phyloP scores from a whole-genome alignment of 345 rosid genomes.

The Crucihimalaya himalaica region DNA sequence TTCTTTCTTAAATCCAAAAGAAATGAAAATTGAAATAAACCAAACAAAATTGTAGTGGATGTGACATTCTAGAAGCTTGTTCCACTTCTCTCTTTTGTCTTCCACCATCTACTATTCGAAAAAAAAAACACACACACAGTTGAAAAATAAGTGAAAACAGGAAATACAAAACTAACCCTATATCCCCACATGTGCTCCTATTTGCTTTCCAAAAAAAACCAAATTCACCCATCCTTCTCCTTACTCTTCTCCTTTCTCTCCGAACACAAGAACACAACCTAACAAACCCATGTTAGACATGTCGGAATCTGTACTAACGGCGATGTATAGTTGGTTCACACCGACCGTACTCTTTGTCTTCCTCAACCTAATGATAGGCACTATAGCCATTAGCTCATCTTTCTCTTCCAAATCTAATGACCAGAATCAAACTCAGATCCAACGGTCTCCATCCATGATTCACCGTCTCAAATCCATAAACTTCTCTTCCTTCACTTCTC shows the following conservation, averaged over 20 bases:
- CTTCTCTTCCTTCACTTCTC: conserved; percentile 49
- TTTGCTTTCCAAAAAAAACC: not conserved
- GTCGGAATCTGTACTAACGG: conserved; percentile 60
- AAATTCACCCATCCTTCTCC: not conserved
- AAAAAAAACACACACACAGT: not conserved
- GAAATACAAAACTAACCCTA: conserved; percentile 16
- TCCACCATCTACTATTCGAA: conserved; percentile 19
- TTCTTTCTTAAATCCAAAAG: not conserved
- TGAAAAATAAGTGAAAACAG: not conserved
- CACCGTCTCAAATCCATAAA: conserved; percentile 71
- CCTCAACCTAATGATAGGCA: conserved; percentile 76
- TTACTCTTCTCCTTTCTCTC: not conserved
- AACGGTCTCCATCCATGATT: conserved; percentile 68
- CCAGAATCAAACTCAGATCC: conserved; percentile 35
- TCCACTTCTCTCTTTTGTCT: conserved; percentile 32
- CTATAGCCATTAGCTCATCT: conserved; percentile 64
- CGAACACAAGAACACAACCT: not conserved
- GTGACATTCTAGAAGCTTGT: conserved; percentile 37
- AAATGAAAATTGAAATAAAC: not conserved
- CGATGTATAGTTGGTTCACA: conserved; percentile 76
- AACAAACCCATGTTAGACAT: conserved; percentile 47
- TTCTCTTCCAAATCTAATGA: conserved; percentile 46
- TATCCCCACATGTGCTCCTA: conserved; percentile 6
- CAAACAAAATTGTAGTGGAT: conserved; percentile 8
- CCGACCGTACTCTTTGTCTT: conserved; percentile 70